phyloP scores from a whole-genome alignment of 2,329 filamentous ascomycete species.

The Pyrenochaeta sp. region DNA sequence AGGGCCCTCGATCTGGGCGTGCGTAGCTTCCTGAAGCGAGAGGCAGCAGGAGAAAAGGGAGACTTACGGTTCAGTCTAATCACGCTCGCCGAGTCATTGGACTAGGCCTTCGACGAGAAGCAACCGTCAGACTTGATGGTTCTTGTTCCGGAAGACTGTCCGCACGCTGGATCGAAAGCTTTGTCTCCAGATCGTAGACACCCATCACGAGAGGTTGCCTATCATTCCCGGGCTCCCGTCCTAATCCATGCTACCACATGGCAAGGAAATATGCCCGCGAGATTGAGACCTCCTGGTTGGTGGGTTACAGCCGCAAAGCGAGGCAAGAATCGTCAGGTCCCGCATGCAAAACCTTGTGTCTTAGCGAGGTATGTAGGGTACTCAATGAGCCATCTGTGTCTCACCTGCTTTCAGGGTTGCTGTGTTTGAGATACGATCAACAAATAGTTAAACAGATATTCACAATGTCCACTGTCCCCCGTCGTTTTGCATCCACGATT shows the following conservation, averaged over 20 bases:
- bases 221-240: neutral
- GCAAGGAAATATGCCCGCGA: neutral
- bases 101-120: conserved; percentile 33
- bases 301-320: neutral
- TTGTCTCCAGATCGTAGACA: neutral
- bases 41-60: conserved; percentile 62
- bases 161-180: neutral
- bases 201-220: neutral
- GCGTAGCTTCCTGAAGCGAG: conserved; percentile 66
- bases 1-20: conserved; percentile 78
- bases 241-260: neutral
- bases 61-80: conserved; percentile 71
- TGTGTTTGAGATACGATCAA: neutral
- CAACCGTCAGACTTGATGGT: neutral
- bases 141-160: neutral
- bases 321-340: neutral
- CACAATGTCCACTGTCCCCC: neutral
- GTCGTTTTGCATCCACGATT: conserved; percentile 3
- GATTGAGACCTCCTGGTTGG: neutral
- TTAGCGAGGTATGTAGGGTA: conserved; percentile 21
- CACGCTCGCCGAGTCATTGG: conserved; percentile 66
- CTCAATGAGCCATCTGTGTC: conserved; percentile 17
- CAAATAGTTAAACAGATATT: neutral
- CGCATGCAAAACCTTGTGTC: conserved; percentile 6
- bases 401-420: conserved; percentile 29